These are phyloP conservation scores for Gamsiella multidivaricata DNA, from an alignment of 192 early-diverging fungal species.

Conservation along the genomic window DNA sequence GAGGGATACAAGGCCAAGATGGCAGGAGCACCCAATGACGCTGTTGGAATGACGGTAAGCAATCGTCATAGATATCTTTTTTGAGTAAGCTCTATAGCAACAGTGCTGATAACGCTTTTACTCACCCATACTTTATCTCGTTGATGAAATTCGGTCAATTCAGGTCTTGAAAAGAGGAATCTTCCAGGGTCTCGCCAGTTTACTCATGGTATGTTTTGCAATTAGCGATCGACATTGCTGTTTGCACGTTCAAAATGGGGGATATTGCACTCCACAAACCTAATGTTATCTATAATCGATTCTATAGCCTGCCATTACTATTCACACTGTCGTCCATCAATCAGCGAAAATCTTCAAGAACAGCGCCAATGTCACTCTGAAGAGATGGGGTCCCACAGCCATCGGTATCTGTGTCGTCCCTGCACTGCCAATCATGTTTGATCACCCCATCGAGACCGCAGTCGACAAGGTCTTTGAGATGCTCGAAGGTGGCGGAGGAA, in stretches of 20 bases:
- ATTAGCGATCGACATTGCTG: too few species aligned
- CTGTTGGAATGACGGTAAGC: conserved; percentile 55
- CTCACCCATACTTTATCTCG: background rate
- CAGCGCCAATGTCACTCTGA: conserved; percentile 57
- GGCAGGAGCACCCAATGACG: conserved; percentile 55
- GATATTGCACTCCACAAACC: too few species aligned
- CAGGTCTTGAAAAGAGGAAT: conserved; percentile 64
- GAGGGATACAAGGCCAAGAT: conserved; percentile 67
- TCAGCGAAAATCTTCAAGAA: conserved; percentile 56
- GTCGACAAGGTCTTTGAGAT: conserved; percentile 71
- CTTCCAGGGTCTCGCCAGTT: conserved; percentile 72
- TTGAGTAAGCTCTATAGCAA: background rate
- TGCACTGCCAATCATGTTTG: conserved; percentile 70
- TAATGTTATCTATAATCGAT: background rate
- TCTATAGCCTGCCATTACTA: conserved; percentile 67
- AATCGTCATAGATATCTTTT: background rate
- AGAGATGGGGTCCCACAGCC: conserved; percentile 69
- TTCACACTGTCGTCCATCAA: conserved; percentile 72
- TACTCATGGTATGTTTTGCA: conserved; percentile 44
- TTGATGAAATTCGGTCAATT: too few species aligned
- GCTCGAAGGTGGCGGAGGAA: conserved; percentile 41
- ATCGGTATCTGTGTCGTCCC: conserved; percentile 72
- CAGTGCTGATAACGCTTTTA: background rate
- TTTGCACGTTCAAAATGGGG: too few species aligned
- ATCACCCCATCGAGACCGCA: conserved; percentile 69